A percentile compares a stretch with the other conserved stretches of the same genome.
phyloP scores from a whole-genome alignment of 176 grass and related monocot species.

The Avena eriantha region DNA sequence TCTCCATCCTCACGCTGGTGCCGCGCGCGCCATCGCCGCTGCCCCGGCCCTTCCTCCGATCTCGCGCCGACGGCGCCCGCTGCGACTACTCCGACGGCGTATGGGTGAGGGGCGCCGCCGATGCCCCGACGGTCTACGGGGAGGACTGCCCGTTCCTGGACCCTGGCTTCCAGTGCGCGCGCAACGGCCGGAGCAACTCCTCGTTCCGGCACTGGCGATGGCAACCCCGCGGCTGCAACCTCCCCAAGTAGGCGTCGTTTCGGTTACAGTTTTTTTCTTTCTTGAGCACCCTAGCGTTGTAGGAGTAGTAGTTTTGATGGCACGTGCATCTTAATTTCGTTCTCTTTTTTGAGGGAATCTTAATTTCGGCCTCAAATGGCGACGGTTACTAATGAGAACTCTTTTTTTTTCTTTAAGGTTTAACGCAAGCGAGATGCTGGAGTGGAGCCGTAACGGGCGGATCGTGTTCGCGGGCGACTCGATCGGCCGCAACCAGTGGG shows the following conservation, averaged over 20 bases:
- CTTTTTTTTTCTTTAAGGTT: conserved; percentile 16
- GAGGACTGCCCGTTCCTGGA: conserved; percentile 71
- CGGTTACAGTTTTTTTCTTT: too few species aligned
- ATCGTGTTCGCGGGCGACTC: conserved; percentile 61
- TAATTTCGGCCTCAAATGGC: neutral
- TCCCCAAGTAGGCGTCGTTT: conserved; percentile 29
- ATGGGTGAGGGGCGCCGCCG: conserved; percentile 51
- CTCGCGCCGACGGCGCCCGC: neutral
- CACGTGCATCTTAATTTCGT: neutral
- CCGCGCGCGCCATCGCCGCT: neutral
- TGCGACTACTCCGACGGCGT: conserved; percentile 59
- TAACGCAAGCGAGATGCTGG: conserved; percentile 52
- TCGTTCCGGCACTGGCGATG: conserved; percentile 56
- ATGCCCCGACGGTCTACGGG: neutral
- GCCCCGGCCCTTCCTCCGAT: neutral
- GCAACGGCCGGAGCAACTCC: conserved; percentile 46
- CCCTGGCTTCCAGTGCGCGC: conserved; percentile 67
- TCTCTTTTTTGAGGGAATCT: too few species aligned
- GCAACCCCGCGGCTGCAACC: conserved; percentile 54
- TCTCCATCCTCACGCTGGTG: conserved; percentile 24
- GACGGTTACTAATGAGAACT: neutral
- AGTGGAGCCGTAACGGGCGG: conserved; percentile 48
- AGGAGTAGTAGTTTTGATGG: neutral
- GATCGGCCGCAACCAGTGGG: conserved; percentile 60
- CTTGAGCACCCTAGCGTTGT: too few species aligned